phyloP scores from a whole-genome alignment of 352 stramenopile genomes.

The Elongisporangium prolatum region DNA sequence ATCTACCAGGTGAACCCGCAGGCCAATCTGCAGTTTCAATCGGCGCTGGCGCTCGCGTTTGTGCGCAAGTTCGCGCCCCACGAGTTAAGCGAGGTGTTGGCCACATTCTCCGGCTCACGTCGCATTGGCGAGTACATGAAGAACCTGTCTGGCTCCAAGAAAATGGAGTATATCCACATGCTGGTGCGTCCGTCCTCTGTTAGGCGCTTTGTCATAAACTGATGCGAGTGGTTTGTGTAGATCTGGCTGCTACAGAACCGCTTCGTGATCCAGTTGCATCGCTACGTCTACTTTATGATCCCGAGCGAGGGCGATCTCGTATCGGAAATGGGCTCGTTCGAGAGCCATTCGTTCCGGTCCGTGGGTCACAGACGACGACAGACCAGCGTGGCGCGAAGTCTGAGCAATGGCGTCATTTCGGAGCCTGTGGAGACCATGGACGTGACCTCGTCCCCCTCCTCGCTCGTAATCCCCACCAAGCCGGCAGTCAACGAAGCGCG shows the following conservation, averaged over 20 bases:
- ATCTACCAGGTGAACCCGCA: conserved; percentile 78
- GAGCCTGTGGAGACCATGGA: conserved; percentile 7
- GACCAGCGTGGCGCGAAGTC: conserved; percentile 16
- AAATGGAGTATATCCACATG: conserved; percentile 86
- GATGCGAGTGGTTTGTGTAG: conserved; percentile 8
- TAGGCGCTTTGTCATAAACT: neutral
- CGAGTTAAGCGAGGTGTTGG: conserved; percentile 66
- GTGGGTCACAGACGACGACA: conserved; percentile 12
- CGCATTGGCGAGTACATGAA: conserved; percentile 82
- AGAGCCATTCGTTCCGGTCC: conserved; percentile 17
- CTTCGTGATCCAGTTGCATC: conserved; percentile 80
- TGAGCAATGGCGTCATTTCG: conserved; percentile 9
- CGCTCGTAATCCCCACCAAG: conserved; percentile 14
- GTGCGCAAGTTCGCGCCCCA: conserved; percentile 64
- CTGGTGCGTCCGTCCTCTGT: conserved; percentile 25
- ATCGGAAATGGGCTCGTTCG: conserved; percentile 25
- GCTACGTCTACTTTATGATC: conserved; percentile 87
- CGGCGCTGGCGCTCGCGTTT: conserved; percentile 62
- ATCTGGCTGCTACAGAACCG: conserved; percentile 84
- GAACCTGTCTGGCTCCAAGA: conserved; percentile 50
- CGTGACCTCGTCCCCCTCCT: conserved; percentile 7
- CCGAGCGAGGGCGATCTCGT: conserved; percentile 54
- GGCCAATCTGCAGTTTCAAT: conserved; percentile 42
- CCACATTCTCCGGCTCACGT: conserved; percentile 63
- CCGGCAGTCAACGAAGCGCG: conserved; percentile 29